phyloP scores from a whole-genome alignment of 2,329 filamentous ascomycete genomes.

The Xylariaceae sp. region DNA sequence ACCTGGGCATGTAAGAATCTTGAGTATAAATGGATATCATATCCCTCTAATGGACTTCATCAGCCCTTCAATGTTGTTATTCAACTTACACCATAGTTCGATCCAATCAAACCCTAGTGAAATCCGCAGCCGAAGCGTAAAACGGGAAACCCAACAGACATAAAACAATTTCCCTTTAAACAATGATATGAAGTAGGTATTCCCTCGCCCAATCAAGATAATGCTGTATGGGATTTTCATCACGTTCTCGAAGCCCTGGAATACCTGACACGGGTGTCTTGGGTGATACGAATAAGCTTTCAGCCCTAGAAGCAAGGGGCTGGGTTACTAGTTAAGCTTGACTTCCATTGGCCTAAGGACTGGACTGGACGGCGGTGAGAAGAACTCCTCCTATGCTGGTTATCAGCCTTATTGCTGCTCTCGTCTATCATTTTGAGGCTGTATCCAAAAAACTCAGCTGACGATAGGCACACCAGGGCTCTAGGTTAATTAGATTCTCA shows the following conservation, averaged over 20 bases:
- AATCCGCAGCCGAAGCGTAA: not conserved
- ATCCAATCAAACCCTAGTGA: not conserved
- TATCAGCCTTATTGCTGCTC: too few species aligned
- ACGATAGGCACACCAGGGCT: too few species aligned
- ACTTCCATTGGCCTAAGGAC: not conserved
- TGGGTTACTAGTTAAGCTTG: not conserved
- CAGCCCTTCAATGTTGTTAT: too few species aligned
- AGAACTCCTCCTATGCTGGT: not conserved
- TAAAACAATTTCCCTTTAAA: not conserved
- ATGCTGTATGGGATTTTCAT: not conserved
- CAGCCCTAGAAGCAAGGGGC: not conserved
- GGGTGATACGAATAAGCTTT: not conserved
- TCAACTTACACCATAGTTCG: not conserved
- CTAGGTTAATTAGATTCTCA: not conserved
- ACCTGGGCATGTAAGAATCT: too few species aligned
- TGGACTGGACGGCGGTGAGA: not conserved
- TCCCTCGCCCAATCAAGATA: not conserved
- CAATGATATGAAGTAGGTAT: constrained; percentile 4
- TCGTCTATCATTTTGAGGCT: not conserved
- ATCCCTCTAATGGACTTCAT: too few species aligned
- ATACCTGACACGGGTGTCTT: not conserved
- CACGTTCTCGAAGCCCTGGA: not conserved
- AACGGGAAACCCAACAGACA: not conserved
- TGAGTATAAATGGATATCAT: too few species aligned
- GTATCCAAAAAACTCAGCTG: constrained; percentile 1